phyloP scores from a whole-genome alignment of 1,139 yeast species.

The Geotrichum europaeum region DNA sequence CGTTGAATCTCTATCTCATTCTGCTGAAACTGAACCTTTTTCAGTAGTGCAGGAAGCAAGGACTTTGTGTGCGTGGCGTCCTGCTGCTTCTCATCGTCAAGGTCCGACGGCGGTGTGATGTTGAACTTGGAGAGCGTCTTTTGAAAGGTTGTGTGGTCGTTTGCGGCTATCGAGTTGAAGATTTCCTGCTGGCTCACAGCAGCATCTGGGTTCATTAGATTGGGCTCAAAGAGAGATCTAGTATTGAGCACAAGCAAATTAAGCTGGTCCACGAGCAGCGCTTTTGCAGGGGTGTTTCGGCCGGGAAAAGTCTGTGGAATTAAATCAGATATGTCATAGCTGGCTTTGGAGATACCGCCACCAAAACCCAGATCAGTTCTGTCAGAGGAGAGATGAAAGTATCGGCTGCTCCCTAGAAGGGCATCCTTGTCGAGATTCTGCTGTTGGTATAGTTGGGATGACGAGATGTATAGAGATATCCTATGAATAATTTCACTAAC shows the following conservation, averaged over 20 bases:
- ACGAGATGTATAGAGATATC: conserved; percentile 13
- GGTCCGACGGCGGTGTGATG: neutral
- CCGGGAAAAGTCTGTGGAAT: conserved; percentile 21
- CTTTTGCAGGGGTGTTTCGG: conserved; percentile 24
- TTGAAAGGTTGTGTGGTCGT: conserved; percentile 3
- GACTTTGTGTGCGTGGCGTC: conserved; percentile 10
- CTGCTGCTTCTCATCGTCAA: neutral
- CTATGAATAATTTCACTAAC: conserved; percentile 15
- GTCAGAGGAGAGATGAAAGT: neutral
- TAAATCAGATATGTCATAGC: conserved; percentile 5
- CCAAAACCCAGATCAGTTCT: conserved; percentile 4
- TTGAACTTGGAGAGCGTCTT: conserved; percentile 4
- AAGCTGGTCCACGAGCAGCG: conserved; percentile 21
- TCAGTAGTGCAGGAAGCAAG: conserved; percentile 24
- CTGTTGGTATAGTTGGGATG: conserved; percentile 13
- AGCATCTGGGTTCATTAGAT: neutral
- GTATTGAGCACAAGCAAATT: conserved; percentile 16
- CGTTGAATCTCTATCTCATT: conserved; percentile 35
- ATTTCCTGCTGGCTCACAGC: neutral
- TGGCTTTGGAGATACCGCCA: neutral
- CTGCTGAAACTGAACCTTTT: conserved; percentile 36
- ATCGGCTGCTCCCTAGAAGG: neutral
- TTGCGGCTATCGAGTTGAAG: neutral
- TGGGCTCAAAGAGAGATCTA: conserved; percentile 11
- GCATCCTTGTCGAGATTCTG: conserved; percentile 1